These are phyloP conservation scores for Rhizopogon vesiculosus DNA, from an alignment of 768 basidiomycete genomes.

Conservation along the genomic window DNA sequence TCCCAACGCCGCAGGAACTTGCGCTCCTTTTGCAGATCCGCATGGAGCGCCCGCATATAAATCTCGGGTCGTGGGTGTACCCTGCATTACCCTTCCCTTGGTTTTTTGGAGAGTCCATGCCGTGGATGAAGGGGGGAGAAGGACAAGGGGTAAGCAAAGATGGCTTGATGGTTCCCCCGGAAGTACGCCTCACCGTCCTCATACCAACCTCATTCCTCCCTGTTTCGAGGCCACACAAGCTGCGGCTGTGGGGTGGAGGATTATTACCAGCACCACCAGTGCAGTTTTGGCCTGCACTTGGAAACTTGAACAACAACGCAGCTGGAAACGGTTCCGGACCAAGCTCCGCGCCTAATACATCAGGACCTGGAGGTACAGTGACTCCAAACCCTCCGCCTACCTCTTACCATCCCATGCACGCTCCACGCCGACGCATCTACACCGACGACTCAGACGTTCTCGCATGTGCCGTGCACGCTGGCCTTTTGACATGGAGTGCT, in stretches of 20 bases:
- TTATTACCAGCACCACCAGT: constrained; percentile 35
- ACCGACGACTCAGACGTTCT: constrained; percentile 77
- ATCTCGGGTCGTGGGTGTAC: constrained; percentile 25
- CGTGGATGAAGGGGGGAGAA: constrained; percentile 18
- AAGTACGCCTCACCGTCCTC: constrained; percentile 43
- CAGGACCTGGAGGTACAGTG: not conserved
- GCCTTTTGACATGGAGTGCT: constrained; percentile 42
- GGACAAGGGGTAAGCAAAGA: constrained; percentile 9
- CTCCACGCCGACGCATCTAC: constrained; percentile 52
- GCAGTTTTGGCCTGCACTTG: constrained; percentile 17
- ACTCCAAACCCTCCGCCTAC: constrained; percentile 9
- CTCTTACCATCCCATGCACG: constrained; percentile 14
- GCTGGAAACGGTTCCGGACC: not conserved
- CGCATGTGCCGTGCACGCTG: constrained; percentile 64
- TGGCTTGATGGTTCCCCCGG: constrained; percentile 17
- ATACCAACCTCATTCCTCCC: constrained; percentile 60
- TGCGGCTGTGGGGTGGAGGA: constrained; percentile 72
- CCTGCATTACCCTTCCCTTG: constrained; percentile 28
- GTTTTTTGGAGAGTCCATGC: constrained; percentile 29
- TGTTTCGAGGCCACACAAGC: constrained; percentile 43
- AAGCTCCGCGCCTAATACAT: constrained; percentile 10
- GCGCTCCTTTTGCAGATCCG: constrained; percentile 25
- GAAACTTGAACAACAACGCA: not conserved
- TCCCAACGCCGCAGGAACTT: constrained; percentile 28
- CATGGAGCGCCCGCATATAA: constrained; percentile 23